These are phyloP conservation scores for Lepraria neglecta DNA, from an alignment of 495 filamentous ascomycete genomes.

Conservation along the genomic window DNA sequence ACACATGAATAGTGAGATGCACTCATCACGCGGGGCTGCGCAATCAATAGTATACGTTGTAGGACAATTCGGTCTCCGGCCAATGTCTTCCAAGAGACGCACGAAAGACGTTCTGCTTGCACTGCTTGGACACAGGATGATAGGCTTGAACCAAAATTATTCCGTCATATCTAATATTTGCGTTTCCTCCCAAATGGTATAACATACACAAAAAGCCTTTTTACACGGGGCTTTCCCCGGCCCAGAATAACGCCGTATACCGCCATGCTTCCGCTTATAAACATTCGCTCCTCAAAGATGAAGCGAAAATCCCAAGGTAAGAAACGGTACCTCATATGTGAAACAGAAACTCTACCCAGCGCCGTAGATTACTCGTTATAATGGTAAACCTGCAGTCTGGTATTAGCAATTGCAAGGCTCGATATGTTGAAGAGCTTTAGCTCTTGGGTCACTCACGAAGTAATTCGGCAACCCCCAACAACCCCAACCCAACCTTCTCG, in stretches of 20 bases:
- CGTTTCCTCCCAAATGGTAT: conserved; percentile 1
- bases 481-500: conserved; percentile 74
- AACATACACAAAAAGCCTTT: conserved; percentile 17
- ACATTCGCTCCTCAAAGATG: neutral
- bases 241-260: conserved; percentile 5
- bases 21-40: too few species aligned
- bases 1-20: too few species aligned
- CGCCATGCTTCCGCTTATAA: conserved; percentile 13
- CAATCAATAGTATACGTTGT: too few species aligned
- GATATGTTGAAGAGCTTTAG: neutral
- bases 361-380: conserved; percentile 68
- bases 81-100: too few species aligned
- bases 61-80: too few species aligned
- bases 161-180: conserved; percentile 12
- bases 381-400: conserved; percentile 63
- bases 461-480: conserved; percentile 89
- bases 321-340: conserved; percentile 1
- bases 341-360: neutral
- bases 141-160: conserved; percentile 4
- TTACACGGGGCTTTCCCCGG: neutral
- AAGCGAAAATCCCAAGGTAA: neutral
- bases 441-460: conserved; percentile 56
- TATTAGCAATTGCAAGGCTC: conserved; percentile 22
- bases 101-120: neutral
- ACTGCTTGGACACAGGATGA: neutral